Base-by-base conservation (phyloP, 352 stramenopile genomes). In the Detonula confervacea region DNA sequence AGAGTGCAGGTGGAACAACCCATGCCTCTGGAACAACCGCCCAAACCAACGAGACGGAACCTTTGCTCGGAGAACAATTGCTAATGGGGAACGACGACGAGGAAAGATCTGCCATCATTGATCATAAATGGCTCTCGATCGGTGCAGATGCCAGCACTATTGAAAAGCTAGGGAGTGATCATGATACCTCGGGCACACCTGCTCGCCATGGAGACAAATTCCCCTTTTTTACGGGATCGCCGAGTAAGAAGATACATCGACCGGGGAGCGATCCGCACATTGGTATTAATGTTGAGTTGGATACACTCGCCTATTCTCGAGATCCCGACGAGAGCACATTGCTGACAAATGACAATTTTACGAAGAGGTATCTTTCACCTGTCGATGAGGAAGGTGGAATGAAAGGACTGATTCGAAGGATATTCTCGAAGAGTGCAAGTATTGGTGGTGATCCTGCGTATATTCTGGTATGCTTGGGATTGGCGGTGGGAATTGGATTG, bases 301-400 rank as follows among this genome's bases (percentile, higher is more conserved):
- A 77, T 27, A 79, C 76, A 16, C 39, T 84, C 30, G 72, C 76
- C 1, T 84, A 84, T 55, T 84, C 75, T 29, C 57, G 70, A 46
- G 74, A 83, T 73, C 65, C 44, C 30, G 76, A 84, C 56, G 76
- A 84, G 7, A 76, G 62, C 30, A 83, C 75, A 8, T 33, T 83
- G 4, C 59, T 78, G 9, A 78, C 70, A 37, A 61, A 39, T 16
- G 73, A 81, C 46, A 51, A 54, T 59, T 68, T 68, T 51, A 33
- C 37, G 14, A 67, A 14, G n/a, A 76, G 25, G 27, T 46, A 69
- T 52, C 33, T 46, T 20, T 63, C 29, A 30, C 22, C 54, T 20
- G 18, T 56, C 22, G 55, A 73, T 1, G 54, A 75, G 14, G 73
- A 61, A 22, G 24, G 35, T 24, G 37, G 47, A 22, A 51, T 29